Evolutionary conservation across 495 filamentous ascomycete genomes (phyloP), one percentile per base, ranked within the genome.

Genomic region (Hyaloscypha hepaticicola): DNA sequence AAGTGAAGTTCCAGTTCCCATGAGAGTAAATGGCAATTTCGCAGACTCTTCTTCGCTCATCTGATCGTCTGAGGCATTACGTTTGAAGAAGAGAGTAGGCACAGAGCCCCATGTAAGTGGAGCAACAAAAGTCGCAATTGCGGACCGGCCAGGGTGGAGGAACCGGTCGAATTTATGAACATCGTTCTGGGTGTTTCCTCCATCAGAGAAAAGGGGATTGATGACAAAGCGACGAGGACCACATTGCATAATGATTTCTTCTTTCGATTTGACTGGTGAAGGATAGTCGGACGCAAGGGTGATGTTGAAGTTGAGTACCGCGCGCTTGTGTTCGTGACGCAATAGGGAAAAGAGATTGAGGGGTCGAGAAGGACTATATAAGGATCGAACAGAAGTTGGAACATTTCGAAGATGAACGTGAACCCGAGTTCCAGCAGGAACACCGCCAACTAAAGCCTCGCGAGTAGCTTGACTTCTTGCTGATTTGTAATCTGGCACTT

Each of bases 151-250:
- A 0, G 95, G 93, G 72, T 96, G 91, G 5, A 98, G 81, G 80
- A 86, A 98, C 9, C 96, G 91, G 76, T 94, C 90, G 79, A 90
- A 98, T 74, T 98, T 98, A 80, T 97, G 91, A 14, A 99, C 92
- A 72, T 97, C 87, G 77, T 99, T 99, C 58, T 90, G 90, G 0
- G 93, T 94, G 72, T 87, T 91, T 62, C 91, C 92, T 14, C 80
- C 77, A 68, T 89, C 84, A 3, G 92, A 96, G 80, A 94, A 98
- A 25, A 99, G 77, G 24, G 95, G 93, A 66, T 95, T 96, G 75
- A 96, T 86, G 38, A 92, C 76, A 67, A 96, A 86, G 45, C 94
- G 83, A 48, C 96, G 87, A 19, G 94, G 87, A 26, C 95, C 95
- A 69, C 88, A 91, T 75, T 97, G 94, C 60, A 96, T 75, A 59